Base-by-base conservation (phyloP, 768 basidiomycete genomes). In the Candolleomyces eurysporus region DNA sequence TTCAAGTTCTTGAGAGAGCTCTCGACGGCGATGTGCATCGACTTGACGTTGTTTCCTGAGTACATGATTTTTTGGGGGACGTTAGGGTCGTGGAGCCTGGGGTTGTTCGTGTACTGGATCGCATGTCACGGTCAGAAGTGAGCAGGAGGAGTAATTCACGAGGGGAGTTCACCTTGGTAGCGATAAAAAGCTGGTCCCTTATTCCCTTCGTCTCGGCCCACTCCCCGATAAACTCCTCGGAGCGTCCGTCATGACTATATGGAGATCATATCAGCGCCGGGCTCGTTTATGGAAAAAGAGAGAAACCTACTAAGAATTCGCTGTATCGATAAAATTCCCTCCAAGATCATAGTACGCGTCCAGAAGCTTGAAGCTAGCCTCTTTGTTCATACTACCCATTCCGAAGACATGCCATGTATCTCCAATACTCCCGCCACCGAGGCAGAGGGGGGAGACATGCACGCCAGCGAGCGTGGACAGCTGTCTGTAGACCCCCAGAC, bases 171-270 rank as follows among this genome's bases (percentile, higher is more conserved):
- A 78, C 75, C 72, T 82, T 74, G 56, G 75, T 69, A 16, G 78
- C 76, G 51, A 82, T 73, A 51, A 82, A 76, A 19, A 84, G 72
- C 62, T 81, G 77, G 60, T 83, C 79, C 10, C 82, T 71, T 51
- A 76, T 77, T 0, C 72, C 73, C n/a, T 79, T 69, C 39, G 68
- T 60, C 60, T 79, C 75, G 61, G 78, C 76, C 82, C 81, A 84
- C 61, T 83, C 81, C 5, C 82, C 82, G 26, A 82, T 73, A 63
- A 78, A 78, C 48, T 62, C 56, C 65, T 89, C 85, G 2, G 81
- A 83, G 36, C 77, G 66, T 60, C 81, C 84, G 57, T 83, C 77
- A 62, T 86, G 82, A 55, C 78, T 81, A 39, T 31, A 13, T 22
- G 7, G 9, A 22, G 8, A 31, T 10, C 31, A 39, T 4, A 26